phyloP scores from a whole-genome alignment of 768 basidiomycete genomes.

The Strobilomyces dryophilus region DNA sequence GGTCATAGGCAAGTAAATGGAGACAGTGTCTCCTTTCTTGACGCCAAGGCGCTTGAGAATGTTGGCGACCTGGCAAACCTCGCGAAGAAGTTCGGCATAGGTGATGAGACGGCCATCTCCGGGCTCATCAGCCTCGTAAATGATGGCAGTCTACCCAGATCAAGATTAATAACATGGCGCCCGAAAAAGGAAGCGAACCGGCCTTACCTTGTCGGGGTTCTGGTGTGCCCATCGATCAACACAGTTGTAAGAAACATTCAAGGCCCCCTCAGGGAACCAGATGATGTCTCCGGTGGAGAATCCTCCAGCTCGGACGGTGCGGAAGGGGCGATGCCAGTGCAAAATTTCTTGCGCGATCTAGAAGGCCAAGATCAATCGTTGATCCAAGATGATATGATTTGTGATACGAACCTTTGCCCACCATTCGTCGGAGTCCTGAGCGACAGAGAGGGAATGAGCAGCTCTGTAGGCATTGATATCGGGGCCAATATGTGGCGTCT shows the following conservation, averaged over 20 bases:
- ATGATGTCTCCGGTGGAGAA: slow-evolving; percentile 84
- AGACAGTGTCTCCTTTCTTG: slow-evolving; percentile 93
- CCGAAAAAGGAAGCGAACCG: neutral
- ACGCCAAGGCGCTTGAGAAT: slow-evolving; percentile 86
- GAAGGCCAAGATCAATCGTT: neutral
- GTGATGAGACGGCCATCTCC: slow-evolving; percentile 70
- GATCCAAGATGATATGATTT: neutral
- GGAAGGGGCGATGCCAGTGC: slow-evolving; percentile 87
- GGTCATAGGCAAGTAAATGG: slow-evolving; percentile 90
- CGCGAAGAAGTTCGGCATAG: slow-evolving; percentile 82
- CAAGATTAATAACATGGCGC: neutral
- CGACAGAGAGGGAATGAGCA: slow-evolving; percentile 69
- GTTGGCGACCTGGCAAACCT: slow-evolving; percentile 87
- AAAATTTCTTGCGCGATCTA: slow-evolving; percentile 72
- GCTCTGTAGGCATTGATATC: slow-evolving; percentile 68
- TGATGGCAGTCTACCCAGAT: slow-evolving; percentile 73
- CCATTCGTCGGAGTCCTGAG: slow-evolving; percentile 76
- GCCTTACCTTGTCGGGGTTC: slow-evolving; percentile 69
- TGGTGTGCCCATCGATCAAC: slow-evolving; percentile 95
- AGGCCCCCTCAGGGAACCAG: slow-evolving; percentile 95
- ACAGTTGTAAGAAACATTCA: slow-evolving; percentile 96
- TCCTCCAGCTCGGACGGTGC: slow-evolving; percentile 76
- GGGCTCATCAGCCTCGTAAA: slow-evolving; percentile 97
- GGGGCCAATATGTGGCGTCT: slow-evolving; percentile 77
- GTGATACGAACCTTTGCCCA: slow-evolving; percentile 67